phyloP scores from a whole-genome alignment of 495 filamentous ascomycete species.

The Talaromyces thailandensis region DNA sequence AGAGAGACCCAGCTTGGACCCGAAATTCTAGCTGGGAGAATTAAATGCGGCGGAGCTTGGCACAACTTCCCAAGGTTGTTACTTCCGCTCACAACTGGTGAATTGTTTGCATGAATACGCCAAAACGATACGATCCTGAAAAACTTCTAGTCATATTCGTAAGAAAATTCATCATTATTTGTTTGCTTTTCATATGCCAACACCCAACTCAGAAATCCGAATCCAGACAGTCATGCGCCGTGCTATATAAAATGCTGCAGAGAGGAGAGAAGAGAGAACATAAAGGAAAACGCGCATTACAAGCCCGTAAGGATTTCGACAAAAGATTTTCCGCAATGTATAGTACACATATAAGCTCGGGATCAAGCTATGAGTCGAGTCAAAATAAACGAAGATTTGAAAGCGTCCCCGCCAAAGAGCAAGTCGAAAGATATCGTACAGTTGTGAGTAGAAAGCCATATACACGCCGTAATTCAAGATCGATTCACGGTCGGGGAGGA shows the following conservation, averaged over 20 bases:
- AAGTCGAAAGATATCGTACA: constrained; percentile 40
- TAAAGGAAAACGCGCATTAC: not conserved
- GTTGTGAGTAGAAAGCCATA: constrained; percentile 14
- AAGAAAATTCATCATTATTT: not conserved
- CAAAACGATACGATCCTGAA: not conserved
- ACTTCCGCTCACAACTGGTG: not conserved
- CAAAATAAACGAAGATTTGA: not conserved
- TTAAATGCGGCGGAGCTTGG: constrained; percentile 2
- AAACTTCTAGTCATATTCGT: not conserved
- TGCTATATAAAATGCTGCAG: constrained; percentile 6
- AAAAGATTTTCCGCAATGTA: not conserved
- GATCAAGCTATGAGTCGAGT: not conserved
- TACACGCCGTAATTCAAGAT: not conserved
- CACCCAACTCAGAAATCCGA: not conserved
- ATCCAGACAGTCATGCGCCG: constrained; percentile 6
- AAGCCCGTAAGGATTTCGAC: not conserved
- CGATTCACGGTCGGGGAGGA: not conserved
- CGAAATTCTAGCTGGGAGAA: not conserved
- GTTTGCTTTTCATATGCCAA: constrained; percentile 5
- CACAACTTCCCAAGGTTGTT: not conserved
- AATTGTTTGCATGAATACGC: not conserved
- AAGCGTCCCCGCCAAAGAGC: constrained; percentile 7
- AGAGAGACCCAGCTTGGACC: not conserved
- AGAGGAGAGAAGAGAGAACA: constrained; percentile 4
- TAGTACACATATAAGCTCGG: not conserved